A percentile compares a stretch with the other conserved stretches of the same genome.
phyloP scores from a whole-genome alignment of 768 basidiomycete genomes.

The Pleurotus citrinopileatus region DNA sequence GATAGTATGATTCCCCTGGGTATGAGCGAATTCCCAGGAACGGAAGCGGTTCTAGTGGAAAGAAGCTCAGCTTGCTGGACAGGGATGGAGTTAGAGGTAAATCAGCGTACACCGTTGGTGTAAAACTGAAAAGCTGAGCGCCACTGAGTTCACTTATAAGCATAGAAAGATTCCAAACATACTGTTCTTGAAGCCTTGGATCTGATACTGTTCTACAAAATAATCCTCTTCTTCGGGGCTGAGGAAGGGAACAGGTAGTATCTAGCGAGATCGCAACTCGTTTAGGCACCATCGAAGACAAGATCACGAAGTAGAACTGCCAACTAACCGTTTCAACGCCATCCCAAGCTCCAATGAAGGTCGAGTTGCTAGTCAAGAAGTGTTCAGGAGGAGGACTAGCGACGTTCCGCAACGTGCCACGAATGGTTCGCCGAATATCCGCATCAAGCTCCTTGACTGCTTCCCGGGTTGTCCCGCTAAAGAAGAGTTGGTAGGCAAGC shows the following conservation, averaged over 20 bases:
- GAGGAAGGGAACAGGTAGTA: constrained; percentile 62
- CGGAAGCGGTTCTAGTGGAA: constrained; percentile 36
- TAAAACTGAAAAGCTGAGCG: constrained; percentile 72
- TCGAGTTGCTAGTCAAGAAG: constrained; percentile 48
- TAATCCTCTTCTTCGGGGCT: constrained; percentile 64
- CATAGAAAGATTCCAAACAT: constrained; percentile 20
- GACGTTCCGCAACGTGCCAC: constrained; percentile 51
- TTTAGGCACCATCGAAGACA: neutral
- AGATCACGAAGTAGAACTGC: neutral
- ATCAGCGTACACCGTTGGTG: constrained; percentile 36
- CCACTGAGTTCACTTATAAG: constrained; percentile 27
- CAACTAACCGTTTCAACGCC: constrained; percentile 37
- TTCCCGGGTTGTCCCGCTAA: constrained; percentile 42
- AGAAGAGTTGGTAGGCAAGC: constrained; percentile 64
- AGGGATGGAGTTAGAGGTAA: neutral
- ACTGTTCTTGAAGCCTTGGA: constrained; percentile 63
- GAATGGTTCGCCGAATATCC: constrained; percentile 55
- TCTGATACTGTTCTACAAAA: constrained; percentile 57
- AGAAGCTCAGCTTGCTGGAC: neutral
- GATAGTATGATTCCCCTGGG: constrained; percentile 45
- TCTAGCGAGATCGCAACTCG: constrained; percentile 30
- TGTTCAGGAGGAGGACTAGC: constrained; percentile 51
- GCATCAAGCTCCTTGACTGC: constrained; percentile 53
- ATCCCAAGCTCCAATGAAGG: constrained; percentile 54
- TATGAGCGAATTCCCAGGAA: constrained; percentile 36